These are phyloP conservation scores for Ogataea thermomethanolica DNA, from an alignment of 805 yeast genomes.

Conservation along the genomic window DNA sequence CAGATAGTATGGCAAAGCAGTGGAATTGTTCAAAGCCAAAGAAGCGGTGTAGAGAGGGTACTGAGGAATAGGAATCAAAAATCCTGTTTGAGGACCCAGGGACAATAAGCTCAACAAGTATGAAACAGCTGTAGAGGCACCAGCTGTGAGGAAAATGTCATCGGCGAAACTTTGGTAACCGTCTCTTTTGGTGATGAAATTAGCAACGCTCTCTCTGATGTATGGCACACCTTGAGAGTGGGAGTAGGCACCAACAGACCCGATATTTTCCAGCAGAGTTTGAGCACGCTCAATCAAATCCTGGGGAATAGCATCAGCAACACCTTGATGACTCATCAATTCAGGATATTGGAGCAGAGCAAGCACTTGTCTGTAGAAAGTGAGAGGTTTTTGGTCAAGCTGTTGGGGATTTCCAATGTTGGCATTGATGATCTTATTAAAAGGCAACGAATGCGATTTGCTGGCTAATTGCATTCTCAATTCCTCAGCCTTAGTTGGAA, in stretches of 20 bases:
- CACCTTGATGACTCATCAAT: constrained; percentile 41
- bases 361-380: constrained; percentile 91
- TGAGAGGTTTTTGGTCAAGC: constrained; percentile 86
- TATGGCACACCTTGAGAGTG: constrained; percentile 81
- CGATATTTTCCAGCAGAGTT: constrained; percentile 54
- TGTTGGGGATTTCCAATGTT: constrained; percentile 99
- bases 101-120: constrained; percentile 71
- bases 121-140: constrained; percentile 94
- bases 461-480: constrained; percentile 52
- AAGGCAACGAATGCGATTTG: constrained; percentile 67
- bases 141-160: constrained; percentile 81
- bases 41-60: constrained; percentile 97
- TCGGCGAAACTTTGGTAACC: constrained; percentile 64
- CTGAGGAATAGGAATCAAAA: constrained; percentile 94
- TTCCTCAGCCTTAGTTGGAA: constrained; percentile 93
- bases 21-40: constrained; percentile 75
- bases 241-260: constrained; percentile 94
- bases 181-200: constrained; percentile 77
- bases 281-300: constrained; percentile 78
- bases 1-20: constrained; percentile 81
- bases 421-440: constrained; percentile 74
- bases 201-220: constrained; percentile 75
- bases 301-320: constrained; percentile 41
- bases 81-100: constrained; percentile 68
- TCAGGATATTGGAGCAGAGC: constrained; percentile 84